Conservation (phyloP, 139 green algal species). For the Closterium sp. region DNA sequence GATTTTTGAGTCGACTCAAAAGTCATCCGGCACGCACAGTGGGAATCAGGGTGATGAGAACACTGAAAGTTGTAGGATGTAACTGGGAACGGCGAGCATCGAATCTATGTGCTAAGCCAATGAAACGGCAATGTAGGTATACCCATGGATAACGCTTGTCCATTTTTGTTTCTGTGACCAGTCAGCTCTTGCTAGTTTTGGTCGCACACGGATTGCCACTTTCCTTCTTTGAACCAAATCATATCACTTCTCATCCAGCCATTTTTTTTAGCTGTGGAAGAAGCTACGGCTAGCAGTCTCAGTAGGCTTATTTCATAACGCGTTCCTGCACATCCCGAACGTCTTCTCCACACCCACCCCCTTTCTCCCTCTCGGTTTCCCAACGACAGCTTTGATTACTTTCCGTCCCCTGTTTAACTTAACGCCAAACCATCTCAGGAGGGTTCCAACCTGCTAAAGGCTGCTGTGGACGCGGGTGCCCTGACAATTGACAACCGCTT, state of each 20-base stretch:
- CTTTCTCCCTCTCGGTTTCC: background rate
- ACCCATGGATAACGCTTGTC: too few species aligned
- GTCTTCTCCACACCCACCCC: background rate
- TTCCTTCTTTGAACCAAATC: background rate
- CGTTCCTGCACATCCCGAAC: background rate
- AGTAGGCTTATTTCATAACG: background rate
- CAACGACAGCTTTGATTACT: background rate
- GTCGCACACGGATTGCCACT: background rate
- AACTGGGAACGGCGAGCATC: too few species aligned
- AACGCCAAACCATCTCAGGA: background rate
- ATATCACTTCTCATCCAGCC: background rate
- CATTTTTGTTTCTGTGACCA: too few species aligned
- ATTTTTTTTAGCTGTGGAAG: background rate
- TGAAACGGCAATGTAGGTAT: too few species aligned
- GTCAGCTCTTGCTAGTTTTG: background rate
- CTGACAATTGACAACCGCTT: conserved; percentile 51
- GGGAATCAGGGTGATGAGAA: background rate
- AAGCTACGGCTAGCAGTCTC: background rate
- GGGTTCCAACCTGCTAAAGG: conserved; percentile 45
- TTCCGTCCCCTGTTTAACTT: background rate
- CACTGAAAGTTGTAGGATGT: background rate
- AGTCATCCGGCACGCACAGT: background rate
- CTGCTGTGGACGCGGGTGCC: conserved; percentile 41
- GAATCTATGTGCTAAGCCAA: too few species aligned
- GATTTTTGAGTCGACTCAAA: too few species aligned